Evolutionary conservation across 1,284 basidiomycete genomes (phyloP).

Genomic region (Ganoderma meredithae): DNA sequence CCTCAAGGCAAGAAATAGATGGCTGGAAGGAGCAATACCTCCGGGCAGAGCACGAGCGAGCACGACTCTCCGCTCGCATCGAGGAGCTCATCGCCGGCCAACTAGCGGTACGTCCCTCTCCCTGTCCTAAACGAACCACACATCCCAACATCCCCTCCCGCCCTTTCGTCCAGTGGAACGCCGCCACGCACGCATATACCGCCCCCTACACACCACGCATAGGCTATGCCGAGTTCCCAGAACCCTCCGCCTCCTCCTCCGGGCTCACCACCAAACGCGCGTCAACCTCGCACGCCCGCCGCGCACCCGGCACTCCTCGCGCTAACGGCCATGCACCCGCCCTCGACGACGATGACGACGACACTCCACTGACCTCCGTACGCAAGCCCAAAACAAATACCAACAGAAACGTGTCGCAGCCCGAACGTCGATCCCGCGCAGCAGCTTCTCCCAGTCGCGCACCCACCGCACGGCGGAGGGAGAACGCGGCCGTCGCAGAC

Average conservation of each 20-base stretch:
- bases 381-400: constrained; percentile 16
- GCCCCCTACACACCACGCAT: constrained; percentile 35
- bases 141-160: neutral
- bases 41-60: constrained; percentile 69
- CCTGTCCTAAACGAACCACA: neutral
- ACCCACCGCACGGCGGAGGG: constrained; percentile 19
- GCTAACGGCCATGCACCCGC: constrained; percentile 10
- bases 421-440: constrained; percentile 13
- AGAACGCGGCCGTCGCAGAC: constrained; percentile 5
- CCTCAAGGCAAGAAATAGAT: constrained; percentile 51
- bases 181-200: constrained; percentile 26
- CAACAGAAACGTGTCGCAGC: constrained; percentile 5
- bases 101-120: constrained; percentile 38
- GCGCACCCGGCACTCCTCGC: constrained; percentile 20
- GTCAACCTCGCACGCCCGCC: constrained; percentile 32
- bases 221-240: constrained; percentile 27
- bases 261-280: constrained; percentile 32
- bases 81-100: constrained; percentile 63
- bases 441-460: constrained; percentile 11
- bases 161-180: constrained; percentile 25
- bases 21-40: constrained; percentile 80
- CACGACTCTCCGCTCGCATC: constrained; percentile 57
- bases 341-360: constrained; percentile 16
- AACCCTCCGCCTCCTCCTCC: constrained; percentile 34
- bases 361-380: constrained; percentile 13